Evolutionary conservation across 768 basidiomycete genomes (phyloP).

Genomic region (Agaricus bisporus): DNA sequence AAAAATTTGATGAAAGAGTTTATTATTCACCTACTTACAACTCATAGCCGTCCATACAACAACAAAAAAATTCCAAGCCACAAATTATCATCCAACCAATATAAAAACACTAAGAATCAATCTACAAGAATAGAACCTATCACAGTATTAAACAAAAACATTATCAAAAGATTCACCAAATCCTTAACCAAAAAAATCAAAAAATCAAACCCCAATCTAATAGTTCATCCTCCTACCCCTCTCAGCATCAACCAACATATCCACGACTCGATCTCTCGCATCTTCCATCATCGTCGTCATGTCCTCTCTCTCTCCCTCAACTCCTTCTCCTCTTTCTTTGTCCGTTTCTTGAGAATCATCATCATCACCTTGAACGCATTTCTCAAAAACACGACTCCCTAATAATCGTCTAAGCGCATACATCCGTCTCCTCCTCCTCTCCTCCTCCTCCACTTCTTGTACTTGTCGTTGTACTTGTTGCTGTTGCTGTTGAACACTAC

Average conservation of each 20-base stretch:
- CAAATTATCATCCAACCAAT: too few relatives aligned
- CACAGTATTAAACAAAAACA: too few relatives aligned
- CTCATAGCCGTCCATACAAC: too few relatives aligned
- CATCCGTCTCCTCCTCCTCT: constrained; percentile 34
- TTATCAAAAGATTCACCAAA: too few relatives aligned
- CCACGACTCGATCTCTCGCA: constrained; percentile 70
- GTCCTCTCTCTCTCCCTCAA: background rate
- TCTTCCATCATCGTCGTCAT: constrained; percentile 50
- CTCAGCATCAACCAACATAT: constrained; percentile 51
- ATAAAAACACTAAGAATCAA: too few relatives aligned
- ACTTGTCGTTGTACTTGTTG: background rate
- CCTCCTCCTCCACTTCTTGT: constrained; percentile 2
- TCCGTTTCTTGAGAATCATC: too few relatives aligned
- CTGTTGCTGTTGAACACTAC: background rate
- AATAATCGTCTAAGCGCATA: constrained; percentile 46
- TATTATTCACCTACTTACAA: too few relatives aligned
- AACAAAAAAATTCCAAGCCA: too few relatives aligned
- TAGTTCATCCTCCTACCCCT: constrained; percentile 10
- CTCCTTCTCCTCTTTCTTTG: too few relatives aligned
- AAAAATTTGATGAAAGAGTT: too few relatives aligned
- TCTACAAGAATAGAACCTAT: background rate
- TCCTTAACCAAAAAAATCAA: too few relatives aligned
- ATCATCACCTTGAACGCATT: constrained; percentile 13
- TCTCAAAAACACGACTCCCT: constrained; percentile 42
- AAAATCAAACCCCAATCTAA: too few relatives aligned